A percentile compares a stretch with the other conserved stretches of the same genome.
Conservation (phyloP, 495 filamentous ascomycete species). For the Aspergillus campestris region DNA sequence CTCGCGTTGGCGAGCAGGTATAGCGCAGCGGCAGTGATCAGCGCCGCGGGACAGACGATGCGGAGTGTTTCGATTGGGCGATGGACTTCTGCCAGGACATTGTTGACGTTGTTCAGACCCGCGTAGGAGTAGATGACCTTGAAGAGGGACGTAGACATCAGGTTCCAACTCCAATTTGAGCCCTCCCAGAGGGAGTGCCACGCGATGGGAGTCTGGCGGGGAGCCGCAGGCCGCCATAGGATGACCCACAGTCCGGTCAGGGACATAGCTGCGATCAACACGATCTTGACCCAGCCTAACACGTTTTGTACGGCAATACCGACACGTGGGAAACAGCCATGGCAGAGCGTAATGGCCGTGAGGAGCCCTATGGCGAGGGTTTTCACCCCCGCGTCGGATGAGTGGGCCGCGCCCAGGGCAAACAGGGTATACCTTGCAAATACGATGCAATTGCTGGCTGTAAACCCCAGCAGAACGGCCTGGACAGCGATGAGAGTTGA, state of each 20-base stretch:
- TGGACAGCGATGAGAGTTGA: conserved; percentile 60
- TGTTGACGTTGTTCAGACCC: conserved; percentile 60
- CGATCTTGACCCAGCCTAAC: conserved; percentile 41
- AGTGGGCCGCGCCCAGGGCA: conserved; percentile 18
- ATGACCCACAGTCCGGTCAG: conserved; percentile 38
- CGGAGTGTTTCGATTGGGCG: conserved; percentile 59
- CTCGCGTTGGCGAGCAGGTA: conserved; percentile 65
- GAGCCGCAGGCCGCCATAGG: conserved; percentile 18
- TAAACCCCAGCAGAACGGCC: conserved; percentile 62
- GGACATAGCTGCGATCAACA: conserved; percentile 35
- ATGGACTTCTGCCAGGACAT: conserved; percentile 69
- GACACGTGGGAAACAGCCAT: conserved; percentile 28
- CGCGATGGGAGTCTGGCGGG: conserved; percentile 10
- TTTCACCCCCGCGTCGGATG: conserved; percentile 30
- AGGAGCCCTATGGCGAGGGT: conserved; percentile 27
- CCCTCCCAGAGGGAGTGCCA: conserved; percentile 35
- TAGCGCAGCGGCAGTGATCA: conserved; percentile 51
- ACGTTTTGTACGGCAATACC: conserved; percentile 40
- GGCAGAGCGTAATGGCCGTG: conserved; percentile 28
- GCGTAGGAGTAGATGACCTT: conserved; percentile 69
- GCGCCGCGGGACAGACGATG: conserved; percentile 52
- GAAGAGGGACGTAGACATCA: conserved; percentile 57
- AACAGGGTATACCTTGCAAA: conserved; percentile 40
- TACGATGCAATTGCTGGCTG: conserved; percentile 39
- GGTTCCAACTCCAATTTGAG: conserved; percentile 40